These are phyloP conservation scores for Colletotrichum kahawae DNA, from an alignment of 2,329 filamentous ascomycete species.

Conservation along the genomic window DNA sequence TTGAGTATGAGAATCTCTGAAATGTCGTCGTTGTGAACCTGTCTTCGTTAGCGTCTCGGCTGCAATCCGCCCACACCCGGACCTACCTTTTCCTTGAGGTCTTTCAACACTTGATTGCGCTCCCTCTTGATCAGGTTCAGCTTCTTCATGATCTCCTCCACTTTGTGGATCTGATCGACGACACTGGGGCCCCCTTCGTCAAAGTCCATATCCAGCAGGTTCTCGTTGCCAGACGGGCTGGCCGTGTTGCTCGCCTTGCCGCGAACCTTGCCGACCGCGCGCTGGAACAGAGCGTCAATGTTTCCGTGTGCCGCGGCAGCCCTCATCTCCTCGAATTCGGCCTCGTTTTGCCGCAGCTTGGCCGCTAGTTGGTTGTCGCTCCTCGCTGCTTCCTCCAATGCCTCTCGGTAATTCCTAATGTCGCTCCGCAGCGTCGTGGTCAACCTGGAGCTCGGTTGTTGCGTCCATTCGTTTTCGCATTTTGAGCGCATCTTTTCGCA, in stretches of 20 bases:
- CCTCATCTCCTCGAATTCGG: conserved; percentile 94
- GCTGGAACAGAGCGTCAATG: conserved; percentile 87
- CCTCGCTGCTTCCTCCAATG: conserved; percentile 84
- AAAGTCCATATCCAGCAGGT: conserved; percentile 90
- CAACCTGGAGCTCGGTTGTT: conserved; percentile 90
- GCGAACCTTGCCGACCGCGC: conserved; percentile 80
- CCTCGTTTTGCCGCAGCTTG: conserved; percentile 85
- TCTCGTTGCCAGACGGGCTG: conserved; percentile 70
- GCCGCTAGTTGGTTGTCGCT: conserved; percentile 85
- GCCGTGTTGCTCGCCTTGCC: conserved; percentile 64
- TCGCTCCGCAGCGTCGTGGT: conserved; percentile 88
- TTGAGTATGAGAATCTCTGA: conserved; percentile 97
- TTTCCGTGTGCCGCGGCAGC: conserved; percentile 85
- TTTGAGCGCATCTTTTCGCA: conserved; percentile 99
- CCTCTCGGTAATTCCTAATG: conserved; percentile 85
- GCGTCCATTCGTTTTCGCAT: conserved; percentile 94
- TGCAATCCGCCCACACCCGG: too few species aligned
- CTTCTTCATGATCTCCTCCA: conserved; percentile 91
- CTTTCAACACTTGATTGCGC: conserved; percentile 88
- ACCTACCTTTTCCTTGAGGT: conserved; percentile 93
- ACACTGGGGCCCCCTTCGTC: conserved; percentile 81
- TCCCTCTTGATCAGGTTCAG: conserved; percentile 92
- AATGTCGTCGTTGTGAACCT: conserved; percentile 97
- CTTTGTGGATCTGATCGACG: conserved; percentile 83
- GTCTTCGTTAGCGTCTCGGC: neutral